These are phyloP conservation scores for Solanum habrochaites DNA, from an alignment of 257 asterid species.

Conservation along the genomic window DNA sequence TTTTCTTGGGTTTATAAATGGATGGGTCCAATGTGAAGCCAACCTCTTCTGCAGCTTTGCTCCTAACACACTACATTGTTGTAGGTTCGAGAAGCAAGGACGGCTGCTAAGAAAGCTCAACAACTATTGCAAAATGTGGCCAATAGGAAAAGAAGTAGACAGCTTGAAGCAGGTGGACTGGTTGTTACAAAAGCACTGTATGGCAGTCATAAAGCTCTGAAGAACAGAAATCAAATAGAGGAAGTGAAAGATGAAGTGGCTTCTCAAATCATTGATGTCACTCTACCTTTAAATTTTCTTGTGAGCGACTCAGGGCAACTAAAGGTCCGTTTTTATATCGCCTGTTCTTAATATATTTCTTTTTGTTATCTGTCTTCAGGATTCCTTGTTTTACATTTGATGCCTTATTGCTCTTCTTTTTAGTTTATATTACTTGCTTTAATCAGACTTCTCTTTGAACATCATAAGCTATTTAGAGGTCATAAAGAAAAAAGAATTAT, in stretches of 20 bases:
- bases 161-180: conserved; percentile 59
- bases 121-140: conserved; percentile 75
- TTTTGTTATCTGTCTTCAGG: neutral
- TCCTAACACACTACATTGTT: neutral
- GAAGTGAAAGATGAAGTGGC: conserved; percentile 43
- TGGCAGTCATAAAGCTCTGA: conserved; percentile 50
- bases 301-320: conserved; percentile 73
- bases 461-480: neutral
- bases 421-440: neutral
- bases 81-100: conserved; percentile 71
- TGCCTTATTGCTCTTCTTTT: neutral
- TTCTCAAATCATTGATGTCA: conserved; percentile 67
- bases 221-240: conserved; percentile 23
- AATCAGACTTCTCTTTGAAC: neutral
- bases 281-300: conserved; percentile 79
- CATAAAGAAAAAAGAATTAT: neutral
- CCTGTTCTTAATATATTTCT: neutral
- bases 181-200: conserved; percentile 61
- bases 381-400: neutral
- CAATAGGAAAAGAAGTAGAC: conserved; percentile 65
- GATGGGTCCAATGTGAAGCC: neutral
- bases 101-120: conserved; percentile 92
- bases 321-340: conserved; percentile 37
- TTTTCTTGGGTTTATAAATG: neutral
- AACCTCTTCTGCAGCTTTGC: neutral